phyloP scores from a whole-genome alignment of 352 stramenopile species.

The Phytophthora sp. region DNA sequence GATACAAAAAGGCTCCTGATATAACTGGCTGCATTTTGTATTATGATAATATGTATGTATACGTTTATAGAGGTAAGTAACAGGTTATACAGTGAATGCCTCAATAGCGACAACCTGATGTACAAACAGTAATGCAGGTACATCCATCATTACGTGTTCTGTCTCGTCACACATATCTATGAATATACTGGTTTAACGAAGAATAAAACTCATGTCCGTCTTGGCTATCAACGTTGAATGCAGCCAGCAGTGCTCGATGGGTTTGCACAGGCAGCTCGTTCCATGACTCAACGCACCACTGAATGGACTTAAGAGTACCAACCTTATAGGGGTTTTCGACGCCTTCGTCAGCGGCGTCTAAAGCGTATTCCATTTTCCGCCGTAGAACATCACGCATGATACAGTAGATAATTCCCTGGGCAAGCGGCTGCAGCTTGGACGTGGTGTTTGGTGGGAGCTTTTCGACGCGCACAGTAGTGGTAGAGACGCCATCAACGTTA shows the following conservation, averaged over 20 bases:
- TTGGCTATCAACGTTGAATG: slow-evolving; percentile 6
- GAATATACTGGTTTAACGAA: slow-evolving; percentile 6
- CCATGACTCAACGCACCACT: background rate
- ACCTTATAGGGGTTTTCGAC: slow-evolving; percentile 3
- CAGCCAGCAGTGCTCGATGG: slow-evolving; percentile 8
- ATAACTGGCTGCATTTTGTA: no score
- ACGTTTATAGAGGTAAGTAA: no score
- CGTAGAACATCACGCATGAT: slow-evolving; percentile 2
- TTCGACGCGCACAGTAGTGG: background rate
- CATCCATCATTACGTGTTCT: slow-evolving; percentile 1
- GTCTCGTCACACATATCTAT: background rate
- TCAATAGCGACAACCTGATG: slow-evolving; percentile 10
- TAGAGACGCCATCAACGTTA: background rate
- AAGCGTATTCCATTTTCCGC: background rate
- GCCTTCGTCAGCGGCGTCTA: background rate
- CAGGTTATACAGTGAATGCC: slow-evolving; percentile 2
- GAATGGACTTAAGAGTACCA: background rate
- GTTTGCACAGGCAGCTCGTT: background rate
- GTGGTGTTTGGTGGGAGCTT: slow-evolving; percentile 7
- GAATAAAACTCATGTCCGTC: no score
- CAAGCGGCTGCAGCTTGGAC: slow-evolving; percentile 3
- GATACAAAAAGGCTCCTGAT: no score
- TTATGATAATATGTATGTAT: no score
- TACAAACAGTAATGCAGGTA: slow-evolving; percentile 1
- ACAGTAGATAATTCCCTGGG: slow-evolving; percentile 5